Conservation (phyloP, 768 basidiomycete species). For the Russula olivacea region DNA sequence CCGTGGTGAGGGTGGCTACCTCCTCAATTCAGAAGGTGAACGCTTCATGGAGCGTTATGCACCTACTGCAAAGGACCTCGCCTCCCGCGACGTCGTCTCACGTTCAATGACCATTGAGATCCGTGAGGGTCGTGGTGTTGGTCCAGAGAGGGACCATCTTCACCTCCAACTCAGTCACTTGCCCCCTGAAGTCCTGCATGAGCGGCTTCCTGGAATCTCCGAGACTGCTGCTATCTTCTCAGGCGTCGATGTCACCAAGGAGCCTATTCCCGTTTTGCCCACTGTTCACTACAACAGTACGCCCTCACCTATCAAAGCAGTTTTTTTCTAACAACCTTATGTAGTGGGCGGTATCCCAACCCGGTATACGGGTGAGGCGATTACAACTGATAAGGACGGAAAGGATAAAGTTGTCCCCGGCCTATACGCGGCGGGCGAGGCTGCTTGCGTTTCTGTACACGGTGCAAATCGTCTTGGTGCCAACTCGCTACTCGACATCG, state of each 20-base stretch:
- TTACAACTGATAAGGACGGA: constrained; percentile 82
- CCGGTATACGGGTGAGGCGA: constrained; percentile 93
- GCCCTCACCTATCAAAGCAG: constrained; percentile 30
- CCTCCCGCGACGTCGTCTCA: constrained; percentile 98
- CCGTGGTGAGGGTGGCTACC: constrained; percentile 97
- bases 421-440: constrained; percentile 97
- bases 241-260: constrained; percentile 99
- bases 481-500: constrained; percentile 97
- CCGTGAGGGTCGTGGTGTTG: constrained; percentile 97
- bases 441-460: constrained; percentile 97
- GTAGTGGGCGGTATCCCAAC: constrained; percentile 99
- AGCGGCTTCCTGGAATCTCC: constrained; percentile 97
- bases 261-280: constrained; percentile 96
- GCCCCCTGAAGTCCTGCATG: constrained; percentile 90
- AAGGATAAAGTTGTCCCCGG: constrained; percentile 94
- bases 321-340: constrained; percentile 23
- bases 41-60: constrained; percentile 99
- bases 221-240: constrained; percentile 99
- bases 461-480: constrained; percentile 99
- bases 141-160: constrained; percentile 96
- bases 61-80: constrained; percentile 98
- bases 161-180: constrained; percentile 96
- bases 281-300: constrained; percentile 98
- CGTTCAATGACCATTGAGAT: constrained; percentile 99
- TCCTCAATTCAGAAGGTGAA: constrained; percentile 97